These are phyloP conservation scores for Cucumis sativus DNA, from an alignment of 306 rosid genomes.

Conservation along the genomic window DNA sequence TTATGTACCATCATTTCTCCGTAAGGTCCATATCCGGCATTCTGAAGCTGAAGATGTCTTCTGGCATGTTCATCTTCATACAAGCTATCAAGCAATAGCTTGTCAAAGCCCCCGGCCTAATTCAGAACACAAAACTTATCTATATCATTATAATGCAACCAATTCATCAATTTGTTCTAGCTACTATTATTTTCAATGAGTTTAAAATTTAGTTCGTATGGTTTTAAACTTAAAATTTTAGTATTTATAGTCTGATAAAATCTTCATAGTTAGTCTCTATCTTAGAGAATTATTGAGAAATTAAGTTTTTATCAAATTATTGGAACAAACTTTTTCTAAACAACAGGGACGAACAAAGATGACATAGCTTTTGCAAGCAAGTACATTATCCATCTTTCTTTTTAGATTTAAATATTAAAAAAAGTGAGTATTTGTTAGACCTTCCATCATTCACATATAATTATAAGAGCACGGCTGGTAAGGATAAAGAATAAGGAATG, in stretches of 20 bases:
- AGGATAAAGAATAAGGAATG: too few relatives aligned
- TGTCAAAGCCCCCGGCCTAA: constrained; percentile 93
- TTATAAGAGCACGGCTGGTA: too few relatives aligned
- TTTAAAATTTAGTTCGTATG: too few relatives aligned
- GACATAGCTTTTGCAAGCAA: not conserved
- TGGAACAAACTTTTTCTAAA: too few relatives aligned
- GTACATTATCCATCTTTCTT: too few relatives aligned
- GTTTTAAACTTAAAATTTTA: too few relatives aligned
- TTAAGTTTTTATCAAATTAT: too few relatives aligned
- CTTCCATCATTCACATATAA: too few relatives aligned
- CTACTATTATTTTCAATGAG: not conserved
- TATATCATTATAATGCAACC: not conserved
- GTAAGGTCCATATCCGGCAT: constrained; percentile 60
- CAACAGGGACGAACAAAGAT: not conserved
- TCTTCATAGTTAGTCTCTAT: too few relatives aligned
- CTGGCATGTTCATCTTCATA: constrained; percentile 77
- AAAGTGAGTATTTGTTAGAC: not conserved
- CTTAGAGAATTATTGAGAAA: too few relatives aligned
- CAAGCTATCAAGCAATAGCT: constrained; percentile 74
- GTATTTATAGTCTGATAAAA: too few relatives aligned
- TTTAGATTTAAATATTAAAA: too few relatives aligned
- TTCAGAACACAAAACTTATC: constrained; percentile 9
- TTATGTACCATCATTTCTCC: constrained; percentile 25
- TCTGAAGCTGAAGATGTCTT: constrained; percentile 67
- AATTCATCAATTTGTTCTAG: not conserved